These are phyloP conservation scores for Cladosporium sp. DNA, from an alignment of 2,329 filamentous ascomycete species.

Conservation along the genomic window DNA sequence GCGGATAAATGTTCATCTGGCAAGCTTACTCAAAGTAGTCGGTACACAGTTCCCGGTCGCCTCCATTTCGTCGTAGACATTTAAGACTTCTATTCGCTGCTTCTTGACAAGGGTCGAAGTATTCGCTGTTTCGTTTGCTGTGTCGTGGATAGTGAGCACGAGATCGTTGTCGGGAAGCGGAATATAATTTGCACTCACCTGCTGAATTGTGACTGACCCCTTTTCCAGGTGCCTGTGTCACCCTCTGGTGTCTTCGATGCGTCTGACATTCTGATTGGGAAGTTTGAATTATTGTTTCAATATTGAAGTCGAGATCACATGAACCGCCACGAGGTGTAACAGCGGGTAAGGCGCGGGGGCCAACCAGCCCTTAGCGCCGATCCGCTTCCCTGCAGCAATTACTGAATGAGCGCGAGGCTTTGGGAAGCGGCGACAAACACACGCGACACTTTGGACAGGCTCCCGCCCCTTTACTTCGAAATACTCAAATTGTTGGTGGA, in stretches of 20 bases:
- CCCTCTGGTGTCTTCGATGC: background rate
- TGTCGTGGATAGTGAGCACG: background rate
- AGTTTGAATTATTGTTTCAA: background rate
- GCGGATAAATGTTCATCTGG: no score
- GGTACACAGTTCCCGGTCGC: slow-evolving; percentile 81
- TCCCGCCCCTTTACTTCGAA: no score
- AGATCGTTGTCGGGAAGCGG: background rate
- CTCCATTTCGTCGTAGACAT: slow-evolving; percentile 83
- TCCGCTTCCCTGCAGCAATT: slow-evolving; percentile 8
- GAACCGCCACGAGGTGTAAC: background rate
- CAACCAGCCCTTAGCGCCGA: background rate
- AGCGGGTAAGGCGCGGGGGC: background rate
- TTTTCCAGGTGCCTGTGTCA: slow-evolving; percentile 7
- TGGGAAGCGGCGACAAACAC: background rate
- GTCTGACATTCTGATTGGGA: background rate
- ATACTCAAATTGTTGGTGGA: background rate
- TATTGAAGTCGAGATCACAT: background rate
- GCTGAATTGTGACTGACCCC: slow-evolving; percentile 7
- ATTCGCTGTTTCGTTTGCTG: slow-evolving; percentile 86
- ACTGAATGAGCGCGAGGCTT: background rate
- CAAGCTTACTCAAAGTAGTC: slow-evolving; percentile 86
- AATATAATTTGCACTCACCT: background rate
- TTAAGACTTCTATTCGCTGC: slow-evolving; percentile 79
- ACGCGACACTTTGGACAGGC: background rate
- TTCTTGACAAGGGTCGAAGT: slow-evolving; percentile 92